A percentile compares a stretch with the other conserved stretches of the same genome.
phyloP scores from a whole-genome alignment of 1,284 basidiomycete genomes.

The Flammula alnicola region DNA sequence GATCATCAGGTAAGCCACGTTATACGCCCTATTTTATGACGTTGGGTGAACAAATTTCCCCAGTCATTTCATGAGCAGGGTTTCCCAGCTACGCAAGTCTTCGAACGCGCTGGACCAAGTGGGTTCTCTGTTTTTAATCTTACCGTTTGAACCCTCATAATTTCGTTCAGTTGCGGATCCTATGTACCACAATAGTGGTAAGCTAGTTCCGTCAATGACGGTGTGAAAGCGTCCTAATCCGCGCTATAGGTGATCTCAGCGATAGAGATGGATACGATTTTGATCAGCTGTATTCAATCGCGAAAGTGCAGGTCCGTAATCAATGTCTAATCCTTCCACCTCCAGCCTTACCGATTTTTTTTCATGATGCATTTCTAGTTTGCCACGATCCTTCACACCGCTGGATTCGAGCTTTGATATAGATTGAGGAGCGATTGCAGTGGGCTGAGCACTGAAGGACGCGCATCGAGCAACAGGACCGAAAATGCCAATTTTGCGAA shows the following conservation, averaged over 20 bases:
- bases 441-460: no score
- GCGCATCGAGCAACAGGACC: no score
- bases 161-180: slow-evolving; percentile 70
- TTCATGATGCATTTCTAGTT: slow-evolving; percentile 23
- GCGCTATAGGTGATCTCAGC: slow-evolving; percentile 66
- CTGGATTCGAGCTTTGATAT: slow-evolving; percentile 51
- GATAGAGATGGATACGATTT: slow-evolving; percentile 81
- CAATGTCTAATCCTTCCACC: background rate
- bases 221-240: slow-evolving; percentile 1
- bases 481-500: no score
- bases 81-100: slow-evolving; percentile 81
- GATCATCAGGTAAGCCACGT: slow-evolving; percentile 69
- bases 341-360: slow-evolving; percentile 1
- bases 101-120: slow-evolving; percentile 83
- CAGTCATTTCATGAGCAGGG: slow-evolving; percentile 83
- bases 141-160: background rate
- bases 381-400: slow-evolving; percentile 33
- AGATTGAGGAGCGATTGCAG: background rate
- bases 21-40: background rate
- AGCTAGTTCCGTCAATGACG: slow-evolving; percentile 19
- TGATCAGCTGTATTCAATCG: slow-evolving; percentile 78
- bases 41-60: background rate
- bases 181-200: slow-evolving; percentile 84
- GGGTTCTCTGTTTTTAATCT: slow-evolving; percentile 27
- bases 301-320: slow-evolving; percentile 76